Evolutionary conservation across 139 green algal genomes (phyloP), one percentile per base, ranked within the genome.

Genomic region (Coelastrella sp.): DNA sequence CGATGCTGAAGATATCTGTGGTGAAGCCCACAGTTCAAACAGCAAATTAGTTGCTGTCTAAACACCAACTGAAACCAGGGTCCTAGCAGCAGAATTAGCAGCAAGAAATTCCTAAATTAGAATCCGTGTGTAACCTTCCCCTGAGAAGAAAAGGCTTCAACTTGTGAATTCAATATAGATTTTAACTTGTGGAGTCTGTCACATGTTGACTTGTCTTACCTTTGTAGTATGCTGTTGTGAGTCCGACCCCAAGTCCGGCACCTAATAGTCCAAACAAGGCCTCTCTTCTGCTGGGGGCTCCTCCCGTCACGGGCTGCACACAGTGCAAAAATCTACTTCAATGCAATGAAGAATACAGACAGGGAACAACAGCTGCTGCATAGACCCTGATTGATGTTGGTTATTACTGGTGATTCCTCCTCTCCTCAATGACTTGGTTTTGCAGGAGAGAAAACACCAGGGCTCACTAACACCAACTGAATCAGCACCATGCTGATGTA

Each of bases 161-260:
- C 35, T 49, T 49, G 35, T n/a, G n/a, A n/a, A n/a, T n/a, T n/a
- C n/a, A n/a, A n/a, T n/a, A n/a, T n/a, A n/a, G n/a, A n/a, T n/a
- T n/a, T n/a, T n/a, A n/a, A n/a, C n/a, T n/a, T 49, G 35, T 15
- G 4, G 14, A 73, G 65, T 73, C 74, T 59, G 63, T 70, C 12
- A 70, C 63, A 20, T 70, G 63, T 70, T 70, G 1, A 15, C 63
- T 15, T 70, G 63, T 12, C 27, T 14, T 65, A 91, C 87, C 58
- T 79, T 87, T 91, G 87, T 81, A 91, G 65, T 87, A 91, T 19
- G 63, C 87, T 56, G 87, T 91, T 8, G 87, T 87, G 19, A 65
- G 9, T 5, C 87, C 87, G 1, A 87, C 87, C 11, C 87, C 87
- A 35, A 91, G n/a, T 7, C 25, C 87, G 7, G 87, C 87, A 5